Evolutionary conservation across 2,329 filamentous ascomycete species (phyloP), one percentile per base, ranked within the genome.

Genomic region (Mollisiaceae sp.): DNA sequence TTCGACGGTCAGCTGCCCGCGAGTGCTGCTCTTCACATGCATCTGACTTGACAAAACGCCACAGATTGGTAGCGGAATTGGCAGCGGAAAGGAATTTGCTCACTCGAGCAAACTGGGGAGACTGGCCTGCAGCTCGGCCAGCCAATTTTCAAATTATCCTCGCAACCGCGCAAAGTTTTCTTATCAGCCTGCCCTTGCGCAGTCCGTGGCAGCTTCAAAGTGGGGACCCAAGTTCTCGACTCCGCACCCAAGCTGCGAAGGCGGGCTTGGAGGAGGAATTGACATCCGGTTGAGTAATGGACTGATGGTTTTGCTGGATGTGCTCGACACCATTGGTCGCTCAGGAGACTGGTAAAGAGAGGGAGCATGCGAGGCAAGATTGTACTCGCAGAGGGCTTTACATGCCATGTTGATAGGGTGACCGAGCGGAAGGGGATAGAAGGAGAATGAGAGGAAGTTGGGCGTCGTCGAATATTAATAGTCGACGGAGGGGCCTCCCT

Each of bases 401-500:
- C 12, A 35, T 35, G 5, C 9, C 24, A 18, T 18, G 15, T 27
- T 54, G 24, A 35, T 54, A 54, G 11, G 45, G 45, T 50, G 45
- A 43, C 15, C 14, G 15, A 18, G 15, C 15, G 9, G 38, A 41
- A 41, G 38, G 12, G 38, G 9, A 18, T 4, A 3, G 45, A 11
- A 22, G 24, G 20, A 9, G 45, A 24, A 9, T 41, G 38, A 41
- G n/a, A 18, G 20, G n/a, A 9, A 9, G 43, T 14, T 15, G 50
- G 24, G 24, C 18, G 50, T 35, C 27, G 50, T 54, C 12, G n/a
- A 54, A 35, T 54, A 54, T 54, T 54, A 54, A 54, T 54, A 54
- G 24, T 54, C 32, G 50, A 35, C 12, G 12, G 11, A 54, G 50
- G 14, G 12, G 22, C 50, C n/a, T 54, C 27, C 27, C 50, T 18